Evolutionary conservation across 169 alveolate species (phyloP), one percentile per base, ranked within the genome.

Genomic region (Plasmodium gonderi): DNA sequence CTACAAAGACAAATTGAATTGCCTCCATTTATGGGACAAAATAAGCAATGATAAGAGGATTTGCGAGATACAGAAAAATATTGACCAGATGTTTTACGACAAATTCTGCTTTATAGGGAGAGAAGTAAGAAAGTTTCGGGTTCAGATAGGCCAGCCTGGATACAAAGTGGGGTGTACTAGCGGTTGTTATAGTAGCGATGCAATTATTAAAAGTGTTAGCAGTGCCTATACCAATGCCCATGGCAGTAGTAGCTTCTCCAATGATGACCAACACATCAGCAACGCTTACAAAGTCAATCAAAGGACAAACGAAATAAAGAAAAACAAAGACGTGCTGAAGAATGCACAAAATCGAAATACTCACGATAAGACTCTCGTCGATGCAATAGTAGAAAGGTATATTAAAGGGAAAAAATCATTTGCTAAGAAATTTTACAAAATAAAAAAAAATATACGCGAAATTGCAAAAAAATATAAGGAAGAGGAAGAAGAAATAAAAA

Each of bases 361-460:
- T 29, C 72, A 68, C 79, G 44, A 69, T 23, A 65, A 80, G 64
- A 38, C 36, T 38, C 42, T 64, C n/a, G n/a, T 26, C 64, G 42
- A 83, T 26, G 40, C n/a, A 17, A 31, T 69, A 20, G 23, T 83
- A 20, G 64, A 83, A 83, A 83, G 54, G 77, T 69, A 72, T 76
- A 20, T 74, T 8, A 45, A 26, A 29, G 49, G 77, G 77, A 83
- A 76, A 45, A 83, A 45, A 83, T 72, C 72, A 31, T 47, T 83
- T 26, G 77, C 44, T 23, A 69, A 51, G 20, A 45, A 44, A 47
- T 42, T 74, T 2, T 44, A 45, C 31, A 42, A 83, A 36, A 47
- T 69, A 83, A 83, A 83, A 69, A 44, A 72, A 31, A 83, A 51
- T 12, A 68, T 83, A 83, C 42, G 42, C 33, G 33, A 83, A 69